Base-by-base conservation (phyloP, 805 yeast genomes). In the Myxozyma geophila region DNA sequence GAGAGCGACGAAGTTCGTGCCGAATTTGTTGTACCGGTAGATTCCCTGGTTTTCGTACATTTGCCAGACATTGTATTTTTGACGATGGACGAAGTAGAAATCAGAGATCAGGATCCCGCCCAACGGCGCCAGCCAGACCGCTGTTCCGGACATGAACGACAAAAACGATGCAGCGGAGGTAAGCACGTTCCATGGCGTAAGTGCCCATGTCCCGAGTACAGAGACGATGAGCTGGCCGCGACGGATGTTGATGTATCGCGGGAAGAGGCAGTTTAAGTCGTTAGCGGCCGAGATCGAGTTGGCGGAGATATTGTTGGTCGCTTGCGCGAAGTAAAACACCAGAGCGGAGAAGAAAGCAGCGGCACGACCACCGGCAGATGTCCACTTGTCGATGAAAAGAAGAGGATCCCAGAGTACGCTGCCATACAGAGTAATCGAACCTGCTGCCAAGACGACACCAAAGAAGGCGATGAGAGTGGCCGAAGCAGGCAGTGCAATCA, bases 121-220 rank as follows among this genome's bases (percentile, higher is more conserved):
- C 73, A 90, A 88, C 28, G 95, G 83, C 10, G 92, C 87, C 58
- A 90, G 78, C 80, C 90, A 90, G 13, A 89, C 90, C 0, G 96
- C 81, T 73, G 89, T 90, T 0, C 96, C 93, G 47, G 88, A 82
- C 59, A 90, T 77, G 71, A 89, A 90, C 7, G 92, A 87, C 43
- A 95, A 87, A 77, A 90, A 90, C 76, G 82, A 87, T 43, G 85
- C 84, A 0, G 91, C 84, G 3, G 89, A 80, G 3, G 87, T 79
- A 73, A 86, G 79, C 72, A 90, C 82, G 71, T 89, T 82, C 96
- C 96, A 90, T 48, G 96, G 96, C 73, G 92, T 87, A 66, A 90
- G 84, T 54, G 85, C 83, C 67, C 87, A 80, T n/a, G 67, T 36
- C 0, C 90, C 89, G 54, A 90, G 75, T 10, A 80, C 75, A 0